Evolutionary conservation across 495 filamentous ascomycete genomes (phyloP), one percentile per base, ranked within the genome.

Genomic region (Penicillium alfredii): DNA sequence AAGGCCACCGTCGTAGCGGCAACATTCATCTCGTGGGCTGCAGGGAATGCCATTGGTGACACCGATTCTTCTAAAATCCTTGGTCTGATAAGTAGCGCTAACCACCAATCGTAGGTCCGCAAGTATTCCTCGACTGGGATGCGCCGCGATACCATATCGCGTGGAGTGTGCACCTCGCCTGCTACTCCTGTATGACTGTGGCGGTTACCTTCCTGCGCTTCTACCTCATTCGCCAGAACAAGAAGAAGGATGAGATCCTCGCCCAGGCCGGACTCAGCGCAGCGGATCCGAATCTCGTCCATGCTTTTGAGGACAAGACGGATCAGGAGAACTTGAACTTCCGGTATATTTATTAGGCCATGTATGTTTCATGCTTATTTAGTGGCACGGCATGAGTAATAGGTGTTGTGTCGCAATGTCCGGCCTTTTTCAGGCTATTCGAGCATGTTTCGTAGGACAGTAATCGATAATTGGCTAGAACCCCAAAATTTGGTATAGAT

Each of bases 1-100:
- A 83, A 83, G 44, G 61, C 70, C 0, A 61, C 63, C 3, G 64
- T 71, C 1, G 65, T 70, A 4, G 70, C 70, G 9, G 51, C 58
- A 1, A 66, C 61, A 0, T 68, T 70, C 28, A 51, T 70, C 12
- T 63, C 61, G 3, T 70, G 61, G 61, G 61, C 63, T 17, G 55
- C 57, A 10, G 64, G 66, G 3, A 70, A 70, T 28, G 63, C 63
- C 6, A 63, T 68, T 21, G 22, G 22, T 24, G 22, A n/a, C n/a
- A n/a, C n/a, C n/a, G n/a, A n/a, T n/a, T n/a, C n/a, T n/a, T n/a
- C n/a, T n/a, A n/a, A 24, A n/a, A 24, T 24, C 8, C 22, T 24
- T 24, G 4, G 8, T 24, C 8, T 24, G 4, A 24, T 24, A 2
- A 4, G 4, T n/a, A 7, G 22, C 8, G n/a, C 22, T 24, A n/a